phyloP scores from a whole-genome alignment of 2,329 filamentous ascomycete genomes.

The Monosporascus sp. region DNA sequence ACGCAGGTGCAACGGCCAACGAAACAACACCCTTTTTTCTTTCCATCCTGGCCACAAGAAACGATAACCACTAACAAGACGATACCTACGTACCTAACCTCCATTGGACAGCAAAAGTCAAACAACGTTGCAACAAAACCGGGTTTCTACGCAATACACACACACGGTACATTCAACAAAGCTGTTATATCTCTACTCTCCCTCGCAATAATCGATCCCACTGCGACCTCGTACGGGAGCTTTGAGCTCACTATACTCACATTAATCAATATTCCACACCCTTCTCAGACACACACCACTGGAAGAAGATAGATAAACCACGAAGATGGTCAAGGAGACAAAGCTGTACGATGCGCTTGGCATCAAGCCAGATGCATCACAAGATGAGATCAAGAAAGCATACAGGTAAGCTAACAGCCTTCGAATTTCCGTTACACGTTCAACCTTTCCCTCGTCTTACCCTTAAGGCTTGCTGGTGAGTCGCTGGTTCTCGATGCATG shows the following conservation, averaged over 20 bases:
- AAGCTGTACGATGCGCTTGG: conserved; percentile 88
- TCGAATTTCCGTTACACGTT: neutral
- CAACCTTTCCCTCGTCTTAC: neutral
- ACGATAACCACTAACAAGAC: neutral
- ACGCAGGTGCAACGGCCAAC: neutral
- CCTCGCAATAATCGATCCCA: neutral
- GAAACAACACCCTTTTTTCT: neutral
- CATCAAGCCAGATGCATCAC: conserved; percentile 72
- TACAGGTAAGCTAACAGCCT: conserved; percentile 60
- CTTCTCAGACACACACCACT: neutral
- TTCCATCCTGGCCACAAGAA: neutral
- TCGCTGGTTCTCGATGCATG: neutral
- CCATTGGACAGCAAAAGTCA: neutral
- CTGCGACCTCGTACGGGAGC: too few relatives aligned
- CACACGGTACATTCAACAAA: neutral
- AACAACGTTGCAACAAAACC: neutral
- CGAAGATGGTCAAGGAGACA: conserved; percentile 82
- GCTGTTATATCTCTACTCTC: neutral
- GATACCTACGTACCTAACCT: neutral
- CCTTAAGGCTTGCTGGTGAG: too few relatives aligned
- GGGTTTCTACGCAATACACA: neutral
- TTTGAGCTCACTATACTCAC: neutral
- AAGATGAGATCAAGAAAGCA: conserved; percentile 96
- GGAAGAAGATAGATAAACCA: conserved; percentile 21
- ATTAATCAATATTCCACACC: conserved; percentile 3